Evolutionary conservation across 306 rosid genomes (phyloP).

Genomic region (Dryas drummondii): DNA sequence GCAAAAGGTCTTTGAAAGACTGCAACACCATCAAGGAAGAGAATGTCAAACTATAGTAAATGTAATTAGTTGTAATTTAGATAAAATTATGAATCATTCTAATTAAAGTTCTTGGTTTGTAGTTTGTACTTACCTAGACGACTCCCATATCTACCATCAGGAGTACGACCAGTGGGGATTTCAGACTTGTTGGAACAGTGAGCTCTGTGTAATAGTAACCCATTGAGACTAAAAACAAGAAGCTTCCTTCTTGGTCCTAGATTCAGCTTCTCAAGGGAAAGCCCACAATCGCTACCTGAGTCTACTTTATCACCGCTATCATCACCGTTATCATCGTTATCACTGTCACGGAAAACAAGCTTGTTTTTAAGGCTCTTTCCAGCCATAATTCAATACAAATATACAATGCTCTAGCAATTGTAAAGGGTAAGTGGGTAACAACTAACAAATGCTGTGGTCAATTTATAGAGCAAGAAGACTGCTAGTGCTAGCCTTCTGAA

Average conservation of each 20-base stretch:
- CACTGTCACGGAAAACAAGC: too few relatives aligned
- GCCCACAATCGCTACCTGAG: slow-evolving; percentile 4
- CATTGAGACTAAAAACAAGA: slow-evolving; percentile 15
- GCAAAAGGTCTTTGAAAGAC: slow-evolving; percentile 33
- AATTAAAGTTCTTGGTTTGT: too few relatives aligned
- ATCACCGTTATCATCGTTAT: background rate
- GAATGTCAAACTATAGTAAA: background rate
- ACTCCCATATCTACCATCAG: slow-evolving; percentile 15
- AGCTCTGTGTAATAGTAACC: slow-evolving; percentile 14
- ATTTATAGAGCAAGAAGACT: background rate
- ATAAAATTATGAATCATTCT: too few relatives aligned
- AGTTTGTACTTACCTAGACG: slow-evolving; percentile 1
- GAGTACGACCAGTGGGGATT: slow-evolving; percentile 5
- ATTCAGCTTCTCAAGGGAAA: slow-evolving; percentile 22
- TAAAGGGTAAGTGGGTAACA: too few relatives aligned
- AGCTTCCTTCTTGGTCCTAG: slow-evolving; percentile 28
- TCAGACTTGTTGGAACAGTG: too few relatives aligned
- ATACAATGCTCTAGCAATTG: background rate
- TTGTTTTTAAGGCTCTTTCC: background rate
- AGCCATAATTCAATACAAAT: slow-evolving; percentile 7
- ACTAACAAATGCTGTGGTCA: background rate
- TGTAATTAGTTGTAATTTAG: background rate
- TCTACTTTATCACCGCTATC: background rate
- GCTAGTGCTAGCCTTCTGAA: background rate
- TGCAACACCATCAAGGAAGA: background rate